Percentiles rank a stretch among this genome's conserved stretches.
phyloP scores from a whole-genome alignment of 73 alveolate genomes.

The Paramecium tetraurelia region DNA sequence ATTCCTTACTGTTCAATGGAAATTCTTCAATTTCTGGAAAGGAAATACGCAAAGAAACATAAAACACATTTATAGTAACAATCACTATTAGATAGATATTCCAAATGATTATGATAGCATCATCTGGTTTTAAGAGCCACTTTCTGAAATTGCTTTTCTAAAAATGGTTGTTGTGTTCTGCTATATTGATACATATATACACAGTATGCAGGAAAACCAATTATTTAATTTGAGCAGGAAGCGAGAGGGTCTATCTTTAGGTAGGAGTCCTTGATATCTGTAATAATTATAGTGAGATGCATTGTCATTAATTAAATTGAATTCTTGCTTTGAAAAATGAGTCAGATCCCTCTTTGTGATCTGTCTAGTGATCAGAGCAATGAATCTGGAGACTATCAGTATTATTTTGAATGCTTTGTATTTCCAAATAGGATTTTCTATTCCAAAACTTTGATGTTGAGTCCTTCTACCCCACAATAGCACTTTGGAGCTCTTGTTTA shows the following conservation, averaged over 20 bases:
- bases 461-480: not conserved
- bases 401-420: not conserved
- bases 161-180: not conserved
- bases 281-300: not conserved
- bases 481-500: not conserved
- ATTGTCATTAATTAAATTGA: not conserved
- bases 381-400: not conserved
- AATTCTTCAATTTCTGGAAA: not conserved
- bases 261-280: not conserved
- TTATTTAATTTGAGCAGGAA: not conserved
- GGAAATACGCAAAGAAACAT: not conserved
- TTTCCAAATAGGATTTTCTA: not conserved
- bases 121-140: constrained; percentile 22
- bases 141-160: not conserved
- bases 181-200: not conserved
- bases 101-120: not conserved
- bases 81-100: not conserved
- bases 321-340: not conserved
- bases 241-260: not conserved
- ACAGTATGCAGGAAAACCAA: not conserved
- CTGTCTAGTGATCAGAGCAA: not conserved
- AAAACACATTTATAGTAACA: not conserved
- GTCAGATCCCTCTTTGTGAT: not conserved
- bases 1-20: not conserved
- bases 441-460: not conserved